A percentile compares a stretch with the other conserved stretches of the same genome.
phyloP scores from a whole-genome alignment of 2,329 filamentous ascomycete species.

The Hypoxylon sp. region DNA sequence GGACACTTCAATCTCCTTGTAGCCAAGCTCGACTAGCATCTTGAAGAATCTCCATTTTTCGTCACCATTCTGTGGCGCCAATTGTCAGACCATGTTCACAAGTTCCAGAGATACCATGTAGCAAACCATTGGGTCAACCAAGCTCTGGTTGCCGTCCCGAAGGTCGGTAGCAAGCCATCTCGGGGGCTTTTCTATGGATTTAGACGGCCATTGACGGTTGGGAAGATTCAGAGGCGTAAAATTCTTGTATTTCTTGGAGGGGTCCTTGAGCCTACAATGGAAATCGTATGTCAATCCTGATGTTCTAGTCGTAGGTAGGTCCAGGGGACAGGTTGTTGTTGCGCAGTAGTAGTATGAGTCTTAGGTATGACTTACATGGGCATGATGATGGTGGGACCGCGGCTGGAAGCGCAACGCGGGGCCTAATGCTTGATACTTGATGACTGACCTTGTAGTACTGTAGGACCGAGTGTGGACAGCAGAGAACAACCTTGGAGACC shows the following conservation, averaged over 20 bases:
- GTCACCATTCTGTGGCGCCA: slow-evolving; percentile 77
- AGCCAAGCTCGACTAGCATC: slow-evolving; percentile 91
- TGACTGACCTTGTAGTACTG: neutral
- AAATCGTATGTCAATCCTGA: slow-evolving; percentile 9
- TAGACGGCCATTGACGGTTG: slow-evolving; percentile 85
- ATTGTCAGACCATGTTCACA: slow-evolving; percentile 23
- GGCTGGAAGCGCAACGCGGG: slow-evolving; percentile 28
- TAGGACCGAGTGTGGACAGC: slow-evolving; percentile 1
- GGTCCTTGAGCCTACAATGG: slow-evolving; percentile 73
- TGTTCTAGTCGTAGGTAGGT: slow-evolving; percentile 10
- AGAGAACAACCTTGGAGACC: neutral
- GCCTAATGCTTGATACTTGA: neutral
- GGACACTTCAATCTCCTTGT: slow-evolving; percentile 97
- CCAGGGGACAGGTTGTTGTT: slow-evolving; percentile 13
- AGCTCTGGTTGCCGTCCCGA: slow-evolving; percentile 92
- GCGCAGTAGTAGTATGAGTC: slow-evolving; percentile 20
- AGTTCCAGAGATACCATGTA: neutral
- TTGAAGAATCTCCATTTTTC: slow-evolving; percentile 97
- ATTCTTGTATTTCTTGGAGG: slow-evolving; percentile 79
- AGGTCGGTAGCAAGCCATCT: slow-evolving; percentile 92
- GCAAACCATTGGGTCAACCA: slow-evolving; percentile 90
- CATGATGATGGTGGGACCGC: slow-evolving; percentile 36
- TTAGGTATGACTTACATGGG: slow-evolving; percentile 41
- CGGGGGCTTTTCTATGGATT: slow-evolving; percentile 84
- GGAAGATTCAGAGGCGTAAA: slow-evolving; percentile 76